Base-by-base conservation (phyloP, 148 eudicot species). In the Rhododendron molle region DNA sequence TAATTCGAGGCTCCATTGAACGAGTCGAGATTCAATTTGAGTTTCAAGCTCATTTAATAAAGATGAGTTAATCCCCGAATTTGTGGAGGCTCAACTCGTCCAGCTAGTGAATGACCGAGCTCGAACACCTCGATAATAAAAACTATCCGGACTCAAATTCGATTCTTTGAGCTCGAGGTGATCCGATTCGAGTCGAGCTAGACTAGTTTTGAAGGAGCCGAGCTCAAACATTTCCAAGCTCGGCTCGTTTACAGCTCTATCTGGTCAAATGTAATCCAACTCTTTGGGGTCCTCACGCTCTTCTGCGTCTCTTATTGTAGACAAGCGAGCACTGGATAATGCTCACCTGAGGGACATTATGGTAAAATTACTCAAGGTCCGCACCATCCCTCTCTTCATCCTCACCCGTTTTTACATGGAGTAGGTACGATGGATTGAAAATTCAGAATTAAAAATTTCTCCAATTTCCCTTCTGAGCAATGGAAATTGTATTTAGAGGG, bases 351-450 rank as follows among this genome's bases (percentile, higher is more conserved):
- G 84, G 87, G 87, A 78, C 62, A 74, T 28, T 73, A 40, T 50
- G 14, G 80, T 40, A 76, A 82, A 52, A 72, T 73, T 30, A 12
- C 65, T 14, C 38, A 43, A 54, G 86, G 76, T 34, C 44, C 79
- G 36, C 62, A 26, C 20, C 54, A 46, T 71, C 72, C 10, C 15
- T 85, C 87, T 44, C 67, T 79, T 85, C 86, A 28, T n/a, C 83
- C 77, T 32, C 83, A 49, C 65, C n/a, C 78, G 78, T 65, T 85
- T 46, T 2, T 1, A 14, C 76, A 40, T 40, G 44, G 7, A 40
- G 44, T 40, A 40, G 44, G 44, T 23, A 7, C 34, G 0, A 47
- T 4, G 12, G 34, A 73, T 47, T 30, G 62, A 73, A 26, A 26
- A 72, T 10, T 83, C 36, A 73, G 21, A 30, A 73, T 32, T 32